Evolutionary conservation across 768 basidiomycete species (phyloP), one percentile per base, ranked within the genome.

Genomic region (Leccinum imitatum): DNA sequence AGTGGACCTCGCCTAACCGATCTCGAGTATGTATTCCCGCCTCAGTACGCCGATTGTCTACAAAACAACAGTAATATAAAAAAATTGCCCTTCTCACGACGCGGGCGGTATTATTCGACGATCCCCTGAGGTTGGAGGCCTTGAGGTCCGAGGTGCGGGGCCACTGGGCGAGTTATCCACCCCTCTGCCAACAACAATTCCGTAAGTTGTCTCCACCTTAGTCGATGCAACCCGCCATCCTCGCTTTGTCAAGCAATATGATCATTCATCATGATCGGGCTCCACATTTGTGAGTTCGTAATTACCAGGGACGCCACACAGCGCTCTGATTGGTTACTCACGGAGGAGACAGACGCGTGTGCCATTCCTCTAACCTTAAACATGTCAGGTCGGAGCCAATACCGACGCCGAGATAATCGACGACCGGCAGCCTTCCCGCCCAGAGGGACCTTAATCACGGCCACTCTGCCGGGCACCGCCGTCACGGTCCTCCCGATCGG

Each of bases 391-490:
- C 64, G 73, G 71, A 39, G 62, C 65, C 61, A 63, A 57, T 70
- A 65, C 48, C 58, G 62, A 59, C 62, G 39, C 63, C 58, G 59
- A 61, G 64, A 59, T 66, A 69, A 63, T 67, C 54, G 47, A 60
- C 57, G 53, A 57, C 54, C 62, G 64, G 69, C 56, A 55, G 44
- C 54, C 56, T 44, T 56, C 50, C 53, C 44, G 59, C 53, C 46
- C 60, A 51, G 58, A 59, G 53, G 27, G 31, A 59, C 52, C 55
- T 61, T 44, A 68, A 60, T 64, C 59, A 65, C 59, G 57, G 59
- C 56, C 55, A 19, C 46, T 56, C 59, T 63, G 57, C 69, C 65
- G 68, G 69, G 69, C 55, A 25, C 69, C 69, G 56, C 68, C 69
- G 68, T 66, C 15, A 62, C 67, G 64, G 60, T 44, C 33, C 10